phyloP scores from a whole-genome alignment of 352 stramenopile species.

The Globisporangium takayamanum region DNA sequence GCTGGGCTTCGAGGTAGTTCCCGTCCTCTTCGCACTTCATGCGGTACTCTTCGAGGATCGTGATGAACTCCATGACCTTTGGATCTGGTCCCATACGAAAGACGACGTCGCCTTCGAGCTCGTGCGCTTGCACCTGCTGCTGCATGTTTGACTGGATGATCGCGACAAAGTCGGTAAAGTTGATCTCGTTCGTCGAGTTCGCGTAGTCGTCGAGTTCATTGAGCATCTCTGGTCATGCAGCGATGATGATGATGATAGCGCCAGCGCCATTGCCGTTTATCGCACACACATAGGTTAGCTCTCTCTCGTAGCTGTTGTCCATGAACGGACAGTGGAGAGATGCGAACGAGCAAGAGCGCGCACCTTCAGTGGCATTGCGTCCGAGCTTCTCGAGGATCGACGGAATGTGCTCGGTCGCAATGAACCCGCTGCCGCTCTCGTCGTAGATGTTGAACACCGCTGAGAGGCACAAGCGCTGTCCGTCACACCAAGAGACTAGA shows the following conservation, averaged over 20 bases:
- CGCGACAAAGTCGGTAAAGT: constrained; percentile 59
- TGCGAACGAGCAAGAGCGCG: background rate
- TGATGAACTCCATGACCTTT: constrained; percentile 92
- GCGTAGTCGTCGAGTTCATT: constrained; percentile 61
- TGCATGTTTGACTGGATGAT: constrained; percentile 44
- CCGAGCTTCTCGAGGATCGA: constrained; percentile 73
- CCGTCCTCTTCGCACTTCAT: constrained; percentile 92
- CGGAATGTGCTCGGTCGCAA: constrained; percentile 59
- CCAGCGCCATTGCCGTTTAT: background rate
- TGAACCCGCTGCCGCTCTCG: constrained; percentile 45
- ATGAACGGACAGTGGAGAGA: background rate
- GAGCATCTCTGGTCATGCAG: constrained; percentile 38
- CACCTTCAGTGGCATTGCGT: constrained; percentile 63
- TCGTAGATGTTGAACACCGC: constrained; percentile 81
- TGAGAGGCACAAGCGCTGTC: constrained; percentile 9
- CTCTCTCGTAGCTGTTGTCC: no score
- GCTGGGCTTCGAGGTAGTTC: constrained; percentile 91
- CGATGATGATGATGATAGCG: background rate
- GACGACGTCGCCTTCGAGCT: constrained; percentile 30
- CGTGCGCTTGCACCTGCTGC: constrained; percentile 8
- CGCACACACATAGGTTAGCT: background rate
- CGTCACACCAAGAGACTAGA: background rate
- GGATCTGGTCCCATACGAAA: constrained; percentile 70
- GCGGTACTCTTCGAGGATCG: constrained; percentile 92
- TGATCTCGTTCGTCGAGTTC: constrained; percentile 43